Base-by-base conservation (phyloP, 805 yeast genomes). In the Ogataea dorogensis region DNA sequence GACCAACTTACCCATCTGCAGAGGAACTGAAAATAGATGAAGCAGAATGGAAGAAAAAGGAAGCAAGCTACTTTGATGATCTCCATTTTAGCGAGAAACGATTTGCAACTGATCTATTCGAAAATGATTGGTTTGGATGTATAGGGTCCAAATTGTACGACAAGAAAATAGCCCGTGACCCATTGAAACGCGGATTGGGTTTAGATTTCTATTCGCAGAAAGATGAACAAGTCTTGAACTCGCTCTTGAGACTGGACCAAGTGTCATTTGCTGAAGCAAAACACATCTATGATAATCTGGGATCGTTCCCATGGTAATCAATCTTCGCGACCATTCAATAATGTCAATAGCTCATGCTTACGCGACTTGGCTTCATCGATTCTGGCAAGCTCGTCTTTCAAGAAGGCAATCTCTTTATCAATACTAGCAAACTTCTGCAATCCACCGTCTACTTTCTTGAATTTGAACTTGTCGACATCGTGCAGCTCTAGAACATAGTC, bases 401-500 rank as follows among this genome's bases (percentile, higher is more conserved):
- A 66, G 30, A 73, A 78, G 23, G 73, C 74, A 42, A 88, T 86
- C 58, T 88, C 96, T 41, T 79, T 77, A 37, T 85, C 93, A 30
- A 82, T 74, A 11, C 82, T 71, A 31, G 76, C 70, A 83, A 59
- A 81, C 63, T 40, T 48, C 18, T 50, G 41, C 14, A 51, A 28
- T 7, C 50, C 54, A 19, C 52, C 63, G 41, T 60, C 53, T 40
- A 54, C 52, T 27, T 55, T 53, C 13, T 38, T 53, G 44, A 68
- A 64, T 38, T 68, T 68, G 80, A 84, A 81, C 10, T 65, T 61
- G 7, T 75, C 71, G 28, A 71, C 70, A 22, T 73, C 75, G 18
- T 81, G 73, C 25, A 89, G 73, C 47, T 83, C 86, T 37, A 89
- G 64, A 17, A 86, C 66, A 47, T 73, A 76, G 47, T 82, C 88